Conservation (phyloP, 2,329 filamentous ascomycete species). For the Emmonsiellopsis sp. region DNA sequence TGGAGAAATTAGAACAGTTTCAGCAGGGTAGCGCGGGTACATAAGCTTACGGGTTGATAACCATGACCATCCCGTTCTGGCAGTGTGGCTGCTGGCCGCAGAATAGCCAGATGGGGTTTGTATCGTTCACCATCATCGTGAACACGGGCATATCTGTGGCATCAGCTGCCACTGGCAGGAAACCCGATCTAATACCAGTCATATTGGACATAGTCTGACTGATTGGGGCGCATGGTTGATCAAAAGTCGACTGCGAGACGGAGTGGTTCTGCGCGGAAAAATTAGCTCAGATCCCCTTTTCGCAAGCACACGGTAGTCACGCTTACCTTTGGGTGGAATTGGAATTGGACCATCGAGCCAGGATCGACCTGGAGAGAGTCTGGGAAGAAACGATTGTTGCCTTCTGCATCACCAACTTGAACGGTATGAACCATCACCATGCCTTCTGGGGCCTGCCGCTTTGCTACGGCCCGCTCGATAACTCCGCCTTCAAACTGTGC, state of each 20-base stretch:
- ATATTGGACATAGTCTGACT: constrained; percentile 42
- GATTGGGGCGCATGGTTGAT: constrained; percentile 59
- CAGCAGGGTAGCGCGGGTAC: background rate
- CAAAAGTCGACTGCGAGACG: constrained; percentile 67
- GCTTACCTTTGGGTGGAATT: constrained; percentile 40
- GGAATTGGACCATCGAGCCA: constrained; percentile 47
- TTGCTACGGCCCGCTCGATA: background rate
- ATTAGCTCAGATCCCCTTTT: background rate
- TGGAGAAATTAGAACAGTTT: background rate
- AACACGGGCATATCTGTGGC: constrained; percentile 55
- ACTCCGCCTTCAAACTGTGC: background rate
- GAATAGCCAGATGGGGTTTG: constrained; percentile 68
- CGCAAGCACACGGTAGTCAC: background rate
- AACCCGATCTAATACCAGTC: constrained; percentile 49
- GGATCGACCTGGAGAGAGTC: constrained; percentile 54
- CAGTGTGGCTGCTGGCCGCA: constrained; percentile 69
- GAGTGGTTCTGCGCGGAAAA: constrained; percentile 57
- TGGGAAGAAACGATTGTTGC: constrained; percentile 54
- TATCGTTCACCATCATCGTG: constrained; percentile 60
- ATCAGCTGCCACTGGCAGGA: constrained; percentile 44
- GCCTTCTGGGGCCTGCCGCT: background rate
- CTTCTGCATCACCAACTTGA: constrained; percentile 50
- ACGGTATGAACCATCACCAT: constrained; percentile 50
- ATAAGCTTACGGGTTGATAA: constrained; percentile 64
- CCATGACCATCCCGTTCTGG: constrained; percentile 64